Percentiles rank a stretch among this genome's conserved stretches.
Conservation (phyloP, 1,284 basidiomycete species). For the Mycosarcoma maydis region DNA sequence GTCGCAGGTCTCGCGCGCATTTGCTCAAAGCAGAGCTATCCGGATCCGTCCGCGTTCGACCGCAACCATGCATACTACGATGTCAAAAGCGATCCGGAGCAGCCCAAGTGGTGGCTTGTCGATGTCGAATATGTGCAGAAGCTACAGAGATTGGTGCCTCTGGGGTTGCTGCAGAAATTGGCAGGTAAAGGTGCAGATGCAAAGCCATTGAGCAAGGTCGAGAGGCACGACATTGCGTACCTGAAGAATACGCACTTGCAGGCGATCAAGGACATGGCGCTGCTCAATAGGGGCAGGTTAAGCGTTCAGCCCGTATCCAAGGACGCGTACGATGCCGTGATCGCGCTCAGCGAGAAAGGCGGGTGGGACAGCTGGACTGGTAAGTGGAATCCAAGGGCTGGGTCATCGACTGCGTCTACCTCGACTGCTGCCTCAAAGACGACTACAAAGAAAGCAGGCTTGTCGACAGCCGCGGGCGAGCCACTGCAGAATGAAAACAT, state of each 20-base stretch:
- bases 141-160: constrained; percentile 79
- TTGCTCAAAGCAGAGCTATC: constrained; percentile 34
- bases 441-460: not conserved
- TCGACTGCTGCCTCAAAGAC: not conserved
- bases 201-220: constrained; percentile 71
- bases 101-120: constrained; percentile 88
- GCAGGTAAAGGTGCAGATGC: constrained; percentile 74
- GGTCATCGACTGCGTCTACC: not conserved
- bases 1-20: constrained; percentile 49
- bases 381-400: constrained; percentile 49
- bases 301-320: constrained; percentile 82
- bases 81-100: constrained; percentile 78
- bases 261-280: constrained; percentile 76
- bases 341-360: constrained; percentile 76
- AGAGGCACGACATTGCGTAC: constrained; percentile 70
- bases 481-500: not conserved
- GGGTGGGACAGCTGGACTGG: constrained; percentile 68
- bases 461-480: not conserved
- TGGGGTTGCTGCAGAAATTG: constrained; percentile 79
- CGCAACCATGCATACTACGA: constrained; percentile 85
- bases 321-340: constrained; percentile 77
- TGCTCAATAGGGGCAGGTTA: constrained; percentile 83
- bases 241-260: constrained; percentile 60
- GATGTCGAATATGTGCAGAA: constrained; percentile 79
- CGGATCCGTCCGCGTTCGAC: constrained; percentile 52